phyloP scores from a whole-genome alignment of 208 protist genomes.

The Acanthamoeba quina region DNA sequence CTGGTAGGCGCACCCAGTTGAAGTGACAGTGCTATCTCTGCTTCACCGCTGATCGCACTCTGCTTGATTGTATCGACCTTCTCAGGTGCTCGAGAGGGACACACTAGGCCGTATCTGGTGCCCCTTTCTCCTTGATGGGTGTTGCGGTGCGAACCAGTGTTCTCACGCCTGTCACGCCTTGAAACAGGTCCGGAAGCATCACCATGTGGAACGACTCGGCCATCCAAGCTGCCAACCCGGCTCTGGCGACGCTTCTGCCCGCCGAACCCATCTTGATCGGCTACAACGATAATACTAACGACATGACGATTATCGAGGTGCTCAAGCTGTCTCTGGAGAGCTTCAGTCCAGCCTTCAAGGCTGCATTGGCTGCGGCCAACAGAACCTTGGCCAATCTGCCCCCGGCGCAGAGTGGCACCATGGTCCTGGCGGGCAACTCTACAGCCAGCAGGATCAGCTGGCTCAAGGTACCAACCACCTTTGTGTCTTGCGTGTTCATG shows the following conservation, averaged over 20 bases:
- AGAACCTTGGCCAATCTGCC: background rate
- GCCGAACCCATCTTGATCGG: background rate
- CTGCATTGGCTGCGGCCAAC: background rate
- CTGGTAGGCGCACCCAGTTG: background rate
- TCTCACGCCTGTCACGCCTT: background rate
- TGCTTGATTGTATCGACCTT: too few relatives aligned
- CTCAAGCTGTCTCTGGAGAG: slow-evolving; percentile 1
- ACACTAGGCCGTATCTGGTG: background rate
- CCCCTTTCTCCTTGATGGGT: background rate
- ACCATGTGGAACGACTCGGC: slow-evolving; percentile 36
- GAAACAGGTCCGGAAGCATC: background rate
- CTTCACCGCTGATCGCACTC: too few relatives aligned
- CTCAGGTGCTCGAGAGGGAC: background rate
- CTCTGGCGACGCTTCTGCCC: background rate
- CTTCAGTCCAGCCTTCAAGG: background rate
- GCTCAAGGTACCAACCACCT: background rate
- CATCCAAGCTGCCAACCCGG: background rate
- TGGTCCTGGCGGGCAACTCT: background rate
- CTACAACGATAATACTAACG: background rate
- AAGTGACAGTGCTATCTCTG: too few relatives aligned
- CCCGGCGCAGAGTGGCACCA: background rate
- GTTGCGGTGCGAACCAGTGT: background rate
- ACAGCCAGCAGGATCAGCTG: background rate
- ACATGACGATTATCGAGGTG: background rate
- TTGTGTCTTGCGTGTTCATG: background rate